Evolutionary conservation across 345 rosid species (phyloP).

Genomic region (Pistacia integerrima): DNA sequence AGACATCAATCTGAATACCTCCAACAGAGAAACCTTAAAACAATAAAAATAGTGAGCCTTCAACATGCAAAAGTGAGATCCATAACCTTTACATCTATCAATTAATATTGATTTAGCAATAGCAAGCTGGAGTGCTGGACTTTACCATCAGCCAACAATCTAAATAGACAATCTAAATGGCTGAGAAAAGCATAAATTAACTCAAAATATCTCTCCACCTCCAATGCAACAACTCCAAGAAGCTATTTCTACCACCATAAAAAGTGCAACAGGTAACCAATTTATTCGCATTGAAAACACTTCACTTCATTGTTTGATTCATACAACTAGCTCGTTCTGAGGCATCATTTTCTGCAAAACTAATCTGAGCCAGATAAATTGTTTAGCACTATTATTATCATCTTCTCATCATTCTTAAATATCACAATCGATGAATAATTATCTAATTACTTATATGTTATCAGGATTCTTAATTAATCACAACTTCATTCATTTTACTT

Average conservation of each 20-base stretch:
- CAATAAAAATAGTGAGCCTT: neutral
- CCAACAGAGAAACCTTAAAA: neutral
- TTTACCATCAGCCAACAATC: neutral
- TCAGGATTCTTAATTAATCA: neutral
- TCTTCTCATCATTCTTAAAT: neutral
- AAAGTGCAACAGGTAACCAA: neutral
- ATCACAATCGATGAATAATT: neutral
- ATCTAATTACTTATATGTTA: neutral
- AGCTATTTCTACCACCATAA: neutral
- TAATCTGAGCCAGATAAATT: neutral
- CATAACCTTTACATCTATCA: neutral
- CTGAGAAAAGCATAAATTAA: neutral
- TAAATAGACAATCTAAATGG: neutral
- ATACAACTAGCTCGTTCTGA: neutral
- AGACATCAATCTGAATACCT: neutral
- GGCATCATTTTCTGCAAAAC: neutral
- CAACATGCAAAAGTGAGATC: neutral
- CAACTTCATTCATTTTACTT: constrained; percentile 9
- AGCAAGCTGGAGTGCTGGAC: neutral
- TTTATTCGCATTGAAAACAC: neutral
- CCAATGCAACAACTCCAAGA: neutral
- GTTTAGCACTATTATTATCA: no score
- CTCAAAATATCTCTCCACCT: neutral
- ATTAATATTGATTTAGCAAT: no score
- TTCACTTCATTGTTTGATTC: neutral